Conservation (phyloP, 495 filamentous ascomycete genomes). For the Aspergillus funiculosus region DNA sequence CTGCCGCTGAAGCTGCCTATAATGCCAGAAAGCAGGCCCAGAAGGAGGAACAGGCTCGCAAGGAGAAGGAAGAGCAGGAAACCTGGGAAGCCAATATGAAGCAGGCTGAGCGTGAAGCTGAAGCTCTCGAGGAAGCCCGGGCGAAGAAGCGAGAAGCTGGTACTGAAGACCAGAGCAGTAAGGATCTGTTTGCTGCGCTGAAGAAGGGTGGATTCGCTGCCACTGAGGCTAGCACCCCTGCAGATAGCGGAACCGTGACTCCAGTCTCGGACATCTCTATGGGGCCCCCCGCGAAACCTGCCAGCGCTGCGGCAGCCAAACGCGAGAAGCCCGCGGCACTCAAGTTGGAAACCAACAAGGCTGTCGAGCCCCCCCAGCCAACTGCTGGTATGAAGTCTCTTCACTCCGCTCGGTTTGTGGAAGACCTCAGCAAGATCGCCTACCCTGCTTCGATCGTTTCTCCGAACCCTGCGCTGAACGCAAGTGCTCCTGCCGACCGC, state of each 20-base stretch:
- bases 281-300: slow-evolving; percentile 49
- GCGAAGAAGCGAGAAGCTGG: slow-evolving; percentile 41
- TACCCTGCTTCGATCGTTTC: slow-evolving; percentile 80
- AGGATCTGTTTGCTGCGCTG: slow-evolving; percentile 49
- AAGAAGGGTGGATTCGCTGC: slow-evolving; percentile 48
- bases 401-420: slow-evolving; percentile 77
- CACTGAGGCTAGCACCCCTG: slow-evolving; percentile 45
- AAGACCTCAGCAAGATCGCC: slow-evolving; percentile 56
- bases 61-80: slow-evolving; percentile 48
- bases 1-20: slow-evolving; percentile 54
- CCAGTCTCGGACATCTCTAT: slow-evolving; percentile 52
- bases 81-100: slow-evolving; percentile 51
- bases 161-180: slow-evolving; percentile 34
- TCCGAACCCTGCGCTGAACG: slow-evolving; percentile 85
- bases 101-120: slow-evolving; percentile 52
- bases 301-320: slow-evolving; percentile 42
- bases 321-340: slow-evolving; percentile 75
- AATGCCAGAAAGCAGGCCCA: slow-evolving; percentile 54
- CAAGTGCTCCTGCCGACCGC: slow-evolving; percentile 61
- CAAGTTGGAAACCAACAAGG: slow-evolving; percentile 75
- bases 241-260: slow-evolving; percentile 51
- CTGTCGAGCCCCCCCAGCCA: slow-evolving; percentile 81
- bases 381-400: slow-evolving; percentile 89
- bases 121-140: slow-evolving; percentile 50
- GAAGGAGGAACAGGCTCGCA: slow-evolving; percentile 57